These are phyloP conservation scores for Aspergillus latus DNA, from an alignment of 2,329 filamentous ascomycete genomes.

Conservation along the genomic window DNA sequence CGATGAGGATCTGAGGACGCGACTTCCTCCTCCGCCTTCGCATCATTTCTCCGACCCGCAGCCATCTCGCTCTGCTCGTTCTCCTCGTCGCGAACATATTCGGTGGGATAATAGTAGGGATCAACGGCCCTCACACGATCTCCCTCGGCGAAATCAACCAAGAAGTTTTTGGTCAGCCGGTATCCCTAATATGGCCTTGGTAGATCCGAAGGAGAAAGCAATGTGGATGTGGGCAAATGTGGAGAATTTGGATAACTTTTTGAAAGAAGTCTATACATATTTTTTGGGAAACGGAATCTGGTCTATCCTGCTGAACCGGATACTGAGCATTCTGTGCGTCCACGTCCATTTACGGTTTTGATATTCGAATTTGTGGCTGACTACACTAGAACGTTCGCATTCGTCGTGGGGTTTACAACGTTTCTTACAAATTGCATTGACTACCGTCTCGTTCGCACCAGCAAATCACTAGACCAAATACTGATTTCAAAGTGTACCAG, in stretches of 20 bases:
- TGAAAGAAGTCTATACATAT: constrained; percentile 83
- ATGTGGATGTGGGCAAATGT: constrained; percentile 94
- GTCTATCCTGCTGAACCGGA: constrained; percentile 74
- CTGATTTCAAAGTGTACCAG: constrained; percentile 72
- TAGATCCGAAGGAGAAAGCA: constrained; percentile 70
- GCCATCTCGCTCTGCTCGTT: constrained; percentile 38
- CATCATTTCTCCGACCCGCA: constrained; percentile 26
- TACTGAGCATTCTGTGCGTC: constrained; percentile 70
- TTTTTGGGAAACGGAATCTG: constrained; percentile 79
- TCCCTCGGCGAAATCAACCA: constrained; percentile 21
- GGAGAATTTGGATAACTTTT: constrained; percentile 82
- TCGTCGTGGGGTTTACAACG: constrained; percentile 78
- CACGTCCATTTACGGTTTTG: background rate
- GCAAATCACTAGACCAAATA: constrained; percentile 61
- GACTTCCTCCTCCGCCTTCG: constrained; percentile 37
- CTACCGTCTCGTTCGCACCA: constrained; percentile 68
- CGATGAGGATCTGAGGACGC: constrained; percentile 39
- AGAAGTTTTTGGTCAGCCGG: constrained; percentile 28
- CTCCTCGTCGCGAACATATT: constrained; percentile 44
- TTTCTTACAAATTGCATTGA: constrained; percentile 85
- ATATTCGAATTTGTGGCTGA: background rate
- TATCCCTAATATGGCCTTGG: constrained; percentile 40
- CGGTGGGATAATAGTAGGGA: constrained; percentile 53
- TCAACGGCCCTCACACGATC: constrained; percentile 40
- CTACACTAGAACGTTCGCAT: constrained; percentile 66